Base-by-base conservation (phyloP, 2,329 filamentous ascomycete species). In the Ophiosphaerella korrae region DNA sequence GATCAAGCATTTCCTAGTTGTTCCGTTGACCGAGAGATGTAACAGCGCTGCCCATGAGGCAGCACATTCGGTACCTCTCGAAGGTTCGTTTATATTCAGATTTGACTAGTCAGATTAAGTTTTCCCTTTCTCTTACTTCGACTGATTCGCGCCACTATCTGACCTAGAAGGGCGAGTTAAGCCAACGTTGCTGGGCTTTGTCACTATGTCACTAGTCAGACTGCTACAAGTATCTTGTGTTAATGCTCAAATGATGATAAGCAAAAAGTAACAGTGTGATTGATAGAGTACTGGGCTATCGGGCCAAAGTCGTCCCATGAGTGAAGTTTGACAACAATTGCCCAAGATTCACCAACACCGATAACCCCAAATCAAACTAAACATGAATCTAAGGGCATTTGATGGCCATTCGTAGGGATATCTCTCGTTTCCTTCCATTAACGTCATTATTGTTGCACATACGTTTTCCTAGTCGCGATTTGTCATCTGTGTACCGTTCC, bases 361-460 rank as follows among this genome's bases (percentile, higher is more conserved):
- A 29, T 45, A 55, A 58, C 32, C 44, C 42, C 40, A 43, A 51
- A 50, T 58, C 55, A 57, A 60, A 62, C 38, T 46, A 48, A 44
- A 37, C 47, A 32, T 38, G 9, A 40, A 46, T 43, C 61, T 52
- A 62, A 42, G 46, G 58, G 46, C 59, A 55, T 47, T 46, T 60
- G 40, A 69, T 55, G 38, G 55, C 63, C 29, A 70, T 54, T 56
- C 49, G 53, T 45, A 67, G 52, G 56, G 61, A 60, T 57, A 66
- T 57, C 51, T 60, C 58, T 44, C 57, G 61, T 41, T 58, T 61
- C 36, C 53, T 53, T 50, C 53, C 58, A 53, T 55, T 60, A 51
- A 52, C 57, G 37, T 53, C 52, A 41, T 57, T 48, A 52, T 46
- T 50, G 42, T 58, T 58, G 50, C 54, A 52, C 52, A 58, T 40